Evolutionary conservation across 441 rosid genomes (phyloP), one percentile per base, ranked within the genome.

Genomic region (Corymbia calophylla): DNA sequence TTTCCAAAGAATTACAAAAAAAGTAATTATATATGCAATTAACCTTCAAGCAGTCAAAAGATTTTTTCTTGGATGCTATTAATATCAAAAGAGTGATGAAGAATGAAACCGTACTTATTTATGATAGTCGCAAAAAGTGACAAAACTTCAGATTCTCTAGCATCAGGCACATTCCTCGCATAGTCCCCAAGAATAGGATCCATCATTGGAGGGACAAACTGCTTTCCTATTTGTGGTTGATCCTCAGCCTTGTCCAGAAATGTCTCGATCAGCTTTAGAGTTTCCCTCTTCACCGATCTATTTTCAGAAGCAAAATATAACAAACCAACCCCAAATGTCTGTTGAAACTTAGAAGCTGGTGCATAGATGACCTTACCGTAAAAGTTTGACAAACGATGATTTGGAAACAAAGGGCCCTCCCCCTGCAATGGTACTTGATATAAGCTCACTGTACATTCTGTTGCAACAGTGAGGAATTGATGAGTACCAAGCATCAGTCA

Each of bases 371-470:
- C 88, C 95, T 89, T 89, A 96, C 99, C 99, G 93, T 88, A 98
- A 91, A 86, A 98, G 98, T 92, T 98, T 98, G 88, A 98, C 99
- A 92, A 94, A 97, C 12, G 99, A 97, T 91, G 99, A 95, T 94
- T 93, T 96, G 32, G 99, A 97, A 86, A 98, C 99, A 93, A 88
- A 97, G 53, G 99, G 99, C 15, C 99, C 99, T 87, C 99, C 99
- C 90, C 93, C 97, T 6, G 99, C 95, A 91, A 98, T 97, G 94
- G 94, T 97, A 91, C 93, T 94, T 68, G 99, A 98, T 91, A 98
- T 96, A 93, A 98, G 99, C 95, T 98, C 99, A 88, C 99, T 98
- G 94, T 98, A 98, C 99, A 98, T 98, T 93, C 99, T 98, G 98
- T 93, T 86, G 90, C 89, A 92, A 88, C 68, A 53, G 86, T 86